Evolutionary conservation across 2,329 filamentous ascomycete genomes (phyloP), one percentile per base, ranked within the genome.

Genomic region (Nemania sp.): DNA sequence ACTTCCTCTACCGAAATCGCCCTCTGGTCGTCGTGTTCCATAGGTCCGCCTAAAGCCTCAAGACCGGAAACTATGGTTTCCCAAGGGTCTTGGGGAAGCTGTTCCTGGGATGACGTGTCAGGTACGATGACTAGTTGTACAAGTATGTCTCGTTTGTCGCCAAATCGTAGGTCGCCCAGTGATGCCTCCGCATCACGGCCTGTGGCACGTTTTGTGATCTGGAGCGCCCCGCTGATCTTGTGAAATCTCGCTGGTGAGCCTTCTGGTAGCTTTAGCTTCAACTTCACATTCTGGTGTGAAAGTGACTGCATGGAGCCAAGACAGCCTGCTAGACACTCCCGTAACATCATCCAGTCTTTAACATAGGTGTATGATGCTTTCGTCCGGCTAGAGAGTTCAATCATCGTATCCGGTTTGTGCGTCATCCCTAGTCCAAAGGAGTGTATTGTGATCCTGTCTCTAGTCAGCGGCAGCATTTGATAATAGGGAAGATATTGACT

Each of bases 331-430:
- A 97, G 81, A 70, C 94, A 97, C 72, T 99, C 94, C 23, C 94
- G 88, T 30, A 99, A 81, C 93, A 97, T 99, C 93, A 97, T 97
- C 94, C 94, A 99, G 72, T 99, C 94, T 74, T 97, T 99, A 63
- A 99, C 92, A 66, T 97, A 99, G 1, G 91, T 95, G 68, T 97
- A 99, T 1, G 91, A 95, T 4, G 92, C 94, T 75, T 97, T 99
- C 3, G 94, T 99, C 56, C 91, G 83, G 6, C 90, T 94, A 0
- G 94, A 97, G 11, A 99, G 78, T 73, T 97, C 93, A 59, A 99
- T 96, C 91, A 99, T 96, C 1, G 92, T 97, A 69, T 99, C 94
- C 5, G 94, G 94, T 74, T 97, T 97, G 74, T 99, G 94, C 0
- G 93, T 97, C 77, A 97, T 86, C 46, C 94, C 94, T 15, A 99